phyloP scores from a whole-genome alignment of 106 monocot genomes.

The Phalaenopsis aphrodite region DNA sequence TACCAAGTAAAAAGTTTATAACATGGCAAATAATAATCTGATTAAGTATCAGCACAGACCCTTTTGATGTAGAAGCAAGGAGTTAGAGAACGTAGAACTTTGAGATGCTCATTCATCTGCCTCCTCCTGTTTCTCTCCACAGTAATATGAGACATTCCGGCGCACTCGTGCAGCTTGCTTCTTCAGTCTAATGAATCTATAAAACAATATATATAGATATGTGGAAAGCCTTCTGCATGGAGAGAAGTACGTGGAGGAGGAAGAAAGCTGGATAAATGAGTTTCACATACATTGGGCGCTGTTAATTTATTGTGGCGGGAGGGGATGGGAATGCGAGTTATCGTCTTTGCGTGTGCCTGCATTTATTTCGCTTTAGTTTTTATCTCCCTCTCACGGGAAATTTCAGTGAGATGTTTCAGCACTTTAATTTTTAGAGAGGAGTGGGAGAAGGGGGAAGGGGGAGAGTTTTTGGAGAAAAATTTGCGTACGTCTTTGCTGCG shows the following conservation, averaged over 20 bases:
- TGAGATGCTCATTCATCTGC: constrained; percentile 87
- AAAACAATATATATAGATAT: neutral
- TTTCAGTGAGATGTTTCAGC: neutral
- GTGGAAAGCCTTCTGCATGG: neutral
- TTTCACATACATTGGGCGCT: neutral
- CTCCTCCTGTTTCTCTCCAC: constrained; percentile 77
- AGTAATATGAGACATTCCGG: constrained; percentile 58
- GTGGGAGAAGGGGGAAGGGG: too few species aligned
- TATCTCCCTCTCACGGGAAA: neutral
- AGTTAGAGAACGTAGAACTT: constrained; percentile 61
- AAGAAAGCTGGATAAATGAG: too few species aligned
- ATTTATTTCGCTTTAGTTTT: neutral
- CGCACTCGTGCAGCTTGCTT: neutral
- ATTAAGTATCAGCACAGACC: constrained; percentile 10
- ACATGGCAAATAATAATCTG: too few species aligned
- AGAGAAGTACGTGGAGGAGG: too few species aligned
- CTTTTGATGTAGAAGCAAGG: constrained; percentile 84
- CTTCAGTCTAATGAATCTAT: neutral
- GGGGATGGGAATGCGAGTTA: neutral
- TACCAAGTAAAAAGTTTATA: too few species aligned
- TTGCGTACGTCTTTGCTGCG: too few species aligned
- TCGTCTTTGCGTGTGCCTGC: neutral
- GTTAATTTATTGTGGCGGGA: neutral
- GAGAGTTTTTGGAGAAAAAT: too few species aligned
- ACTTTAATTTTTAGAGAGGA: too few species aligned